These are phyloP conservation scores for Aspergillus funiculosus DNA, from an alignment of 495 filamentous ascomycete species.

Conservation along the genomic window DNA sequence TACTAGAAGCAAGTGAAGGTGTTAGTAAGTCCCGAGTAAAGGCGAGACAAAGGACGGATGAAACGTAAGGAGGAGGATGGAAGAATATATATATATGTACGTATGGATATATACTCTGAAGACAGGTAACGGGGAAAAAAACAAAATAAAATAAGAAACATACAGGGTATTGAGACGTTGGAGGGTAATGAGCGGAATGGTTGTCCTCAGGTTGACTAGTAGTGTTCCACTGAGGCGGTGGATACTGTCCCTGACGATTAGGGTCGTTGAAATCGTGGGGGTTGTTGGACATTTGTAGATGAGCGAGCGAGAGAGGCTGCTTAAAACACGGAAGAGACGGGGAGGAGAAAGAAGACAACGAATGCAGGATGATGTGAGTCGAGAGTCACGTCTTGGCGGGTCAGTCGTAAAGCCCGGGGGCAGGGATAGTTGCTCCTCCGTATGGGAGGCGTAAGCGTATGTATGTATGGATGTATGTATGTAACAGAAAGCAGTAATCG, in stretches of 20 bases:
- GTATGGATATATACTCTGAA: constrained; percentile 8
- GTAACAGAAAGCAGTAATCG: constrained; percentile 2
- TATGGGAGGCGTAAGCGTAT: constrained; percentile 6
- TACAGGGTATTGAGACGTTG: constrained; percentile 41
- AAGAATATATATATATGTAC: background rate
- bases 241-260: constrained; percentile 43
- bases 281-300: constrained; percentile 45
- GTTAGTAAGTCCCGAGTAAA: constrained; percentile 1
- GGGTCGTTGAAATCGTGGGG: constrained; percentile 39
- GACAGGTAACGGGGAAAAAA: constrained; percentile 12
- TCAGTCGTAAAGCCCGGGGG: constrained; percentile 13
- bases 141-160: constrained; percentile 17
- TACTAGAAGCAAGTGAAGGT: constrained; percentile 22
- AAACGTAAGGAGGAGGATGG: constrained; percentile 7
- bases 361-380: constrained; percentile 30
- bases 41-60: constrained; percentile 2
- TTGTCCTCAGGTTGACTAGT: constrained; percentile 41
- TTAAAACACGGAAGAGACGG: constrained; percentile 15
- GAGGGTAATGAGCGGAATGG: constrained; percentile 29
- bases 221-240: constrained; percentile 43
- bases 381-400: constrained; percentile 21
- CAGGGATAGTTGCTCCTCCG: constrained; percentile 9
- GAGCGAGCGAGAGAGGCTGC: constrained; percentile 18
- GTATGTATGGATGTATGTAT: constrained; percentile 15
- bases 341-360: constrained; percentile 14